Evolutionary conservation across 2,329 filamentous ascomycete species (phyloP).

Genomic region (Aspergillus aculeatus): DNA sequence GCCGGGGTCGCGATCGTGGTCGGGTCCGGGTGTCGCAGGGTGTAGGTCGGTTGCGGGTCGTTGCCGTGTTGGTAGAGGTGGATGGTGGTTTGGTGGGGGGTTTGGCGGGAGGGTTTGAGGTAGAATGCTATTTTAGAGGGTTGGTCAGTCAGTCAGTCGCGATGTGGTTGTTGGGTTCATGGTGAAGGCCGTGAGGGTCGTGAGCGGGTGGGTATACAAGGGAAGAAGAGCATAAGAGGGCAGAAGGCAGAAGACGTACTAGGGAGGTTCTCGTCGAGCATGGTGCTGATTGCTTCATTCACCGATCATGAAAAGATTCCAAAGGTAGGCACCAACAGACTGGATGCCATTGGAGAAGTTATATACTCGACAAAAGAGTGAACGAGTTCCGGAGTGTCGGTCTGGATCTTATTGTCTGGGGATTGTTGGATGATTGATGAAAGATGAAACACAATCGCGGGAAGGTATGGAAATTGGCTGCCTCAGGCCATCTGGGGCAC

Average conservation of each 20-base stretch:
- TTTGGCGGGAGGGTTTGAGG: slow-evolving; percentile 50
- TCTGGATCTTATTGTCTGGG: not conserved
- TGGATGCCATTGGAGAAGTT: slow-evolving; percentile 16
- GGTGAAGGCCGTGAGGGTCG: not conserved
- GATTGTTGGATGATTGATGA: not conserved
- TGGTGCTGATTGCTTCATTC: slow-evolving; percentile 39
- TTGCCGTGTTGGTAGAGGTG: slow-evolving; percentile 68
- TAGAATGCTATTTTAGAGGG: slow-evolving; percentile 53
- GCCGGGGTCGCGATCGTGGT: slow-evolving; percentile 57
- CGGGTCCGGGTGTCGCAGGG: slow-evolving; percentile 74
- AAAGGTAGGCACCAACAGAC: not conserved
- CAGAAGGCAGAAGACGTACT: slow-evolving; percentile 43
- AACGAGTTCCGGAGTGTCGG: not conserved
- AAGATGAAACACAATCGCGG: not conserved
- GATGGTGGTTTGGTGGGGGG: slow-evolving; percentile 39
- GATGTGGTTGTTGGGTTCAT: not conserved
- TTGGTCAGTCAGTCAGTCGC: slow-evolving; percentile 14
- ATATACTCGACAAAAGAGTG: not conserved
- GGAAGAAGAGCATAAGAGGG: not conserved
- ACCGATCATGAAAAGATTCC: not conserved
- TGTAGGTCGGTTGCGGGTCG: slow-evolving; percentile 75
- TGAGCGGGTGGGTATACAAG: not conserved
- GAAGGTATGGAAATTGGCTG: not conserved
- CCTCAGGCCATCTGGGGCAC: slow-evolving; percentile 1
- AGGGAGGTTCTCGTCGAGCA: slow-evolving; percentile 95